Evolutionary conservation across 768 basidiomycete species (phyloP).

Genomic region (Hypsizygus marmoreus): DNA sequence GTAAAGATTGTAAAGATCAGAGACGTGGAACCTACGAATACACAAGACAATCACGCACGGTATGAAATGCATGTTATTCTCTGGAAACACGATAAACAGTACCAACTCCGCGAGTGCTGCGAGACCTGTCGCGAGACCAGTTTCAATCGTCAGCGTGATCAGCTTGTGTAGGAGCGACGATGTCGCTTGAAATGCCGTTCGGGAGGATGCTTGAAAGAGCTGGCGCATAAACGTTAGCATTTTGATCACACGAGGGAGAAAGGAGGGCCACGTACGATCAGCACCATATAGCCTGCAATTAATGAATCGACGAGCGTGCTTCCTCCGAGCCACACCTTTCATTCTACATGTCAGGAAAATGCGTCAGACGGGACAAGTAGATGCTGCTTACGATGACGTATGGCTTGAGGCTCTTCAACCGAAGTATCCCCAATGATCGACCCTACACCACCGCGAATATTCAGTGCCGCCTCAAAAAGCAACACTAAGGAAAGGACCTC

Average conservation of each 20-base stretch:
- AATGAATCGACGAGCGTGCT: conserved; percentile 10
- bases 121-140: conserved; percentile 7
- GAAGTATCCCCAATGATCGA: conserved; percentile 1
- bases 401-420: neutral
- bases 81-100: conserved; percentile 8
- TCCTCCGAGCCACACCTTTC: conserved; percentile 15
- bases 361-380: neutral
- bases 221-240: neutral
- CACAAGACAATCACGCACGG: conserved; percentile 7
- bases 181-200: conserved; percentile 2
- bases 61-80: conserved; percentile 13
- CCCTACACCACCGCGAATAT: conserved; percentile 6
- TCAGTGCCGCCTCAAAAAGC: no score
- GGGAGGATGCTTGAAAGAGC: conserved; percentile 4
- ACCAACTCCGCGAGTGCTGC: conserved; percentile 4
- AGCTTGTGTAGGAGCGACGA: conserved; percentile 4
- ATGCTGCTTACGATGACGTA: conserved; percentile 8
- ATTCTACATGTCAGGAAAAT: neutral
- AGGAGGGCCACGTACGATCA: conserved; percentile 9
- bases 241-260: neutral
- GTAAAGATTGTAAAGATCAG: neutral
- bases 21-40: neutral
- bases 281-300: conserved; percentile 15
- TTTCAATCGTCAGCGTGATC: conserved; percentile 10
- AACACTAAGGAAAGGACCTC: neutral